Evolutionary conservation across 129 eudicot species (phyloP).

Genomic region (Solidago caesia): DNA sequence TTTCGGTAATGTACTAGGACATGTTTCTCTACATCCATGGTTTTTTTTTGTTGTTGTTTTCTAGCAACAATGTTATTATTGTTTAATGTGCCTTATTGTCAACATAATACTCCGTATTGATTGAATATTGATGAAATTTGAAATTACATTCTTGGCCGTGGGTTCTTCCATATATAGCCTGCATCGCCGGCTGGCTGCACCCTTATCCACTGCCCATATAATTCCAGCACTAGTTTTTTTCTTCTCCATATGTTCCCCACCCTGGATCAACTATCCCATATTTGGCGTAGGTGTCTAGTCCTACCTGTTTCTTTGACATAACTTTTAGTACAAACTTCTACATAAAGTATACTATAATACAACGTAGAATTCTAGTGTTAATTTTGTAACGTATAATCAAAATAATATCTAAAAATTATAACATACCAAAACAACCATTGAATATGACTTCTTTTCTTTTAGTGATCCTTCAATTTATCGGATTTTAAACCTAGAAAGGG

Average conservation of each 20-base stretch:
- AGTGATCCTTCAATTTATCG: background rate
- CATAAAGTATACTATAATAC: background rate
- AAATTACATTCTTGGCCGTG: background rate
- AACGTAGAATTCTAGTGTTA: background rate
- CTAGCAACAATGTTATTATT: background rate
- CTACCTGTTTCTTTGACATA: background rate
- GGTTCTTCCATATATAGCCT: background rate
- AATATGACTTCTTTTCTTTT: background rate
- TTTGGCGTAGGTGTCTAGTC: background rate
- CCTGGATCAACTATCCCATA: constrained; percentile 7
- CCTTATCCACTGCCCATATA: background rate
- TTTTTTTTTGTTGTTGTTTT: background rate
- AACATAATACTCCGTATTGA: constrained; percentile 3
- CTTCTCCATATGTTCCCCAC: background rate
- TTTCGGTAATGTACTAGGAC: background rate
- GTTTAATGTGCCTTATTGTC: background rate
- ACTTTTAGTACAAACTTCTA: background rate
- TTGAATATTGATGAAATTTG: background rate
- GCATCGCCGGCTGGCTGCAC: background rate
- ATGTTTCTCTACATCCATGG: background rate
- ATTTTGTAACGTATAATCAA: background rate
- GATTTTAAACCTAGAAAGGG: background rate
- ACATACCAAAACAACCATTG: background rate
- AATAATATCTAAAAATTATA: background rate
- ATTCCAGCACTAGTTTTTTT: background rate